Evolutionary conservation across 176 grass and related monocot genomes (phyloP), one percentile per base, ranked within the genome.

Genomic region (Urochloa ruziziensis): DNA sequence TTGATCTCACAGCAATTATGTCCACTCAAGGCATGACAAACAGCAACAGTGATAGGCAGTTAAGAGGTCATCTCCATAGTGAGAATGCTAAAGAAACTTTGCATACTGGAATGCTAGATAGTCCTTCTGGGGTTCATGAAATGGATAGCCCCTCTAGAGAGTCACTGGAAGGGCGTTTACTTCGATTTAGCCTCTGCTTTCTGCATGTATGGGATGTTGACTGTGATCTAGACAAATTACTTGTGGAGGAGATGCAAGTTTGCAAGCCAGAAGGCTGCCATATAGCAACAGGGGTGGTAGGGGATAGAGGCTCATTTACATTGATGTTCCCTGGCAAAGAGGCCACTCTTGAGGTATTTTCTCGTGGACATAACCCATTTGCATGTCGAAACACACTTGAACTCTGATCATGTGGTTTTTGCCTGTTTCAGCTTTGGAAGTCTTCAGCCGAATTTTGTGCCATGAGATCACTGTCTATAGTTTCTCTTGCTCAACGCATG

Each of bases 141-240:
- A 80, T 87, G 62, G 90, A 94, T 77, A 92, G 88, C 78, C 88
- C 84, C 68, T 88, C 90, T 81, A 97, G 94, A 90, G 84, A 92
- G 58, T 94, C 92, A 79, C 44, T 90, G 53, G 95, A 97, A 90
- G 92, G 90, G 65, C 71, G 86, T 62, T 83, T 97, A 73, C 84
- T 97, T 83, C 85, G 95, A 71, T 97, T 97, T 83, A 91, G 95
- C 77, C 91, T 97, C 87, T 97, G 92, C 76, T 97, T 97, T 93
- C 58, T 97, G 65, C 95, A 97, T 91, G 89, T 97, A 68, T 97
- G 95, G 95, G 92, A 73, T 90, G 74, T 94, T 85, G 95, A 97
- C 83, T 24, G 56, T 44, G 92, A 97, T 51, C 84, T 97, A 82
- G 95, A 97, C 63, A 94, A 80, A 89, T 86, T 97, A 82, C 77